phyloP scores from a whole-genome alignment of 345 rosid genomes.

The Clarkia xantiana region DNA sequence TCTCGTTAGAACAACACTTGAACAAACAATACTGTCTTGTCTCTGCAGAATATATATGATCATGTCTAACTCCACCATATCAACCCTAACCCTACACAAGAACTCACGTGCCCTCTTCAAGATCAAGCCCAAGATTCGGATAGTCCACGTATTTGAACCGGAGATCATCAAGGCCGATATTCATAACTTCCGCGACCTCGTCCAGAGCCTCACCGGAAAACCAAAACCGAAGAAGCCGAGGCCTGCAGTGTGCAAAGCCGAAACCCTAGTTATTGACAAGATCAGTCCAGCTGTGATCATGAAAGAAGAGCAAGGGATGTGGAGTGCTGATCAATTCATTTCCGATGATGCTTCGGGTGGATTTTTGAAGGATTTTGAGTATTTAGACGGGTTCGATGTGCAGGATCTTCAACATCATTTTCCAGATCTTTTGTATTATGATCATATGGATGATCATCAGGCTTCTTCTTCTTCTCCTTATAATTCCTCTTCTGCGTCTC shows the following conservation, averaged over 20 bases:
- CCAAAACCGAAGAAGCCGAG: slow-evolving; percentile 23
- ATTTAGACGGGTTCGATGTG: slow-evolving; percentile 48
- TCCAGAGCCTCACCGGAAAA: slow-evolving; percentile 83
- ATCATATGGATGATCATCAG: not conserved
- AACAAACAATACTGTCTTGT: too few relatives aligned
- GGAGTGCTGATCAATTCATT: too few relatives aligned
- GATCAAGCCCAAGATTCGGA: slow-evolving; percentile 63
- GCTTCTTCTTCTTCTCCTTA: slow-evolving; percentile 1
- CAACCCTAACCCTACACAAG: slow-evolving; percentile 24
- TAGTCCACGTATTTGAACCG: slow-evolving; percentile 82
- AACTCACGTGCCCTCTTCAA: slow-evolving; percentile 40
- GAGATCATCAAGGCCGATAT: slow-evolving; percentile 90
- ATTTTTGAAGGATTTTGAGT: slow-evolving; percentile 38
- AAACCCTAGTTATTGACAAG: slow-evolving; percentile 10
- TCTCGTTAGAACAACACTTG: too few relatives aligned
- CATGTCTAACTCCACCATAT: not conserved
- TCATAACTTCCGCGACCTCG: slow-evolving; percentile 75
- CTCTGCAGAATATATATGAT: not conserved
- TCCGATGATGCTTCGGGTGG: not conserved
- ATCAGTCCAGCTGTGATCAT: slow-evolving; percentile 26
- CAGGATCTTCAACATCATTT: slow-evolving; percentile 57
- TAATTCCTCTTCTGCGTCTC: not conserved
- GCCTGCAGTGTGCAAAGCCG: slow-evolving; percentile 11
- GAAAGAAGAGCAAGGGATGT: slow-evolving; percentile 13
- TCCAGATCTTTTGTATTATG: slow-evolving; percentile 6